Percentiles rank a stretch among this genome's conserved stretches.
Evolutionary conservation across 805 yeast genomes (phyloP).

Genomic region (Suhomyces faveliae): DNA sequence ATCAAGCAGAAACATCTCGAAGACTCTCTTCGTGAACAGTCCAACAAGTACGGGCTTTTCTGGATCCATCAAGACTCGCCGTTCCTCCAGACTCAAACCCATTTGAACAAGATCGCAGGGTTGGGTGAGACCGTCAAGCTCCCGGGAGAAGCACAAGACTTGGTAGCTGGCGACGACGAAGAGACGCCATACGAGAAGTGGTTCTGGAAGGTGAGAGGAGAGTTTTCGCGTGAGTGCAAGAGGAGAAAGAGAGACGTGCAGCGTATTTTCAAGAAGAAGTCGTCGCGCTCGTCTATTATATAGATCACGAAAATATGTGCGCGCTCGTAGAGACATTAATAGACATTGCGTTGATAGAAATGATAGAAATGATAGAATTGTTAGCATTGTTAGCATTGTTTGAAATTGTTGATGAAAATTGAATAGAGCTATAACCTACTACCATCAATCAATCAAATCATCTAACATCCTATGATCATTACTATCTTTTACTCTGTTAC

Average conservation of each 20-base stretch:
- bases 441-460: too few relatives aligned
- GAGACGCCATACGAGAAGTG: conserved; percentile 61
- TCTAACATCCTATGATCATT: too few relatives aligned
- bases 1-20: conserved; percentile 33
- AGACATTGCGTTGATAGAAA: too few relatives aligned
- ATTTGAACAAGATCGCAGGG: conserved; percentile 56
- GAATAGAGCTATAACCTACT: too few relatives aligned
- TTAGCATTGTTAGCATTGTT: too few relatives aligned
- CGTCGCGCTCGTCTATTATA: conserved; percentile 5
- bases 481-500: too few relatives aligned
- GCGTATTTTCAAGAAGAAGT: conserved; percentile 53
- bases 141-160: conserved; percentile 34
- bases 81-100: conserved; percentile 81
- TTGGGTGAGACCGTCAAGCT: conserved; percentile 26
- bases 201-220: conserved; percentile 84
- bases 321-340: too few relatives aligned
- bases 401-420: too few relatives aligned
- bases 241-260: conserved; percentile 71
- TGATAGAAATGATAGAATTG: too few relatives aligned
- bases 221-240: conserved; percentile 71
- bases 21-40: conserved; percentile 21
- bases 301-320: too few relatives aligned
- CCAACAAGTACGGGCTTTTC: conserved; percentile 52
- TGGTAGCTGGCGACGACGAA: conserved; percentile 29
- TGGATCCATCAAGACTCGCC: conserved; percentile 87